A percentile compares a stretch with the other conserved stretches of the same genome.
phyloP scores from a whole-genome alignment of 129 eudicot species.

The Flaveria trinervia region DNA sequence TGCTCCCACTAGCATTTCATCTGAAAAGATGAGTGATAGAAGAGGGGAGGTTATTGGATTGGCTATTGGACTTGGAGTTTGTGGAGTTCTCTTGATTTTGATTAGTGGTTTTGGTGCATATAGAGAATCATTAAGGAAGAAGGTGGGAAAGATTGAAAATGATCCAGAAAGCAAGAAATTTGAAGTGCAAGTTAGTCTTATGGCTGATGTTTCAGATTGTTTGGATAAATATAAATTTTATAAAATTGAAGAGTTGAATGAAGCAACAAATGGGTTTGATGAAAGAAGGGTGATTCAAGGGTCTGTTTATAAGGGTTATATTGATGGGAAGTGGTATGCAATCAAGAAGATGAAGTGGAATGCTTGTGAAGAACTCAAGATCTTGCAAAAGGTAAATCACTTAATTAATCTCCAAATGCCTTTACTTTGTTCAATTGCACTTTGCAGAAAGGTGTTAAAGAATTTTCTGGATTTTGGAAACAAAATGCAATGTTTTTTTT shows the following conservation, averaged over 20 bases:
- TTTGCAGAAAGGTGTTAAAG: neutral
- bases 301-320: slow-evolving; percentile 74
- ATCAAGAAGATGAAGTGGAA: slow-evolving; percentile 99
- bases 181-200: slow-evolving; percentile 49
- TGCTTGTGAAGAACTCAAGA: slow-evolving; percentile 94
- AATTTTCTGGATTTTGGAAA: neutral
- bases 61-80: slow-evolving; percentile 64
- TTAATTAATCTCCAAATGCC: neutral
- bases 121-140: slow-evolving; percentile 46
- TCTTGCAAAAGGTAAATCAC: slow-evolving; percentile 76
- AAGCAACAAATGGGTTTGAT: slow-evolving; percentile 82
- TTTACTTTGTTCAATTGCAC: neutral
- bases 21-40: slow-evolving; percentile 8
- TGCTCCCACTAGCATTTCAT: slow-evolving; percentile 21
- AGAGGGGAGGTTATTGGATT: slow-evolving; percentile 60
- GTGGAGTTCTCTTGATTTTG: slow-evolving; percentile 54
- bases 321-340: slow-evolving; percentile 70
- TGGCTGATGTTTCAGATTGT: slow-evolving; percentile 90
- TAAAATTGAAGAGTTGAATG: slow-evolving; percentile 57
- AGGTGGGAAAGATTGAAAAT: slow-evolving; percentile 18
- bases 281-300: slow-evolving; percentile 66
- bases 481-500: neutral
- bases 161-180: slow-evolving; percentile 32
- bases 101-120: slow-evolving; percentile 48
- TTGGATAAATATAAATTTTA: slow-evolving; percentile 88